Evolutionary conservation across 2,329 filamentous ascomycete species (phyloP), one percentile per base, ranked within the genome.

Genomic region (Fusarium succisae): DNA sequence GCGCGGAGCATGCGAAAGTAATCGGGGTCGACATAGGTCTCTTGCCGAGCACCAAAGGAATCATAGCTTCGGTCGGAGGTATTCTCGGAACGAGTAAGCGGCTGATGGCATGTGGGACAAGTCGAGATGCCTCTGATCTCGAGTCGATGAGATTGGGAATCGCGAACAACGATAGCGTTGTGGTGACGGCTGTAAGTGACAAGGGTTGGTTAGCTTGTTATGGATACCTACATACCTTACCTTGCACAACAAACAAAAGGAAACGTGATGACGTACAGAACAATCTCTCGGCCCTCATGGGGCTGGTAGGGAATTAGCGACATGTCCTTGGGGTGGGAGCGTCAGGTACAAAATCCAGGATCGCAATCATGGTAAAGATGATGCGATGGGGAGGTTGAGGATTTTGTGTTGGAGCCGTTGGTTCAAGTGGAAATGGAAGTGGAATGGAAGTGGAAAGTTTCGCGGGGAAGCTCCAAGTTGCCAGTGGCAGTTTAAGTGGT

Each of bases 1-100:
- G 87, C 82, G 82, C 91, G 93, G 45, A 99, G 91, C 93, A 98
- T 95, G 78, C 94, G 94, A 83, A 99, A 99, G 86, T 99, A 99
- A 58, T 95, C 91, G 6, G 95, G 95, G 78, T 95, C 92, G 76
- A 98, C 93, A 80, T 95, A 98, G 64, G 92, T 89, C 55, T 92
- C 88, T 39, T 84, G 83, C 57, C 82, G 79, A 38, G 83, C 77
- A 47, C 79, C 82, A 63, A 78, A 82, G 9, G 80, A 72, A 61
- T 88, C 88, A 79, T 85, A 90, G 70, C 85, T 81, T 38, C 85
- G 83, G 28, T 90, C 87, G 59, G 87, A 82, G 45, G 89, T 87
- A 20, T 71, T 41, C 80, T 81, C 44, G 80, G 81, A 66, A 28
- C 80, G 79, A 73, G 87, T 81, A 82, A 91, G 88, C 24, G 94